Percentiles rank a stretch among this genome's conserved stretches.
phyloP scores from a whole-genome alignment of 1,139 yeast species.

The Taphrina flavorubra region DNA sequence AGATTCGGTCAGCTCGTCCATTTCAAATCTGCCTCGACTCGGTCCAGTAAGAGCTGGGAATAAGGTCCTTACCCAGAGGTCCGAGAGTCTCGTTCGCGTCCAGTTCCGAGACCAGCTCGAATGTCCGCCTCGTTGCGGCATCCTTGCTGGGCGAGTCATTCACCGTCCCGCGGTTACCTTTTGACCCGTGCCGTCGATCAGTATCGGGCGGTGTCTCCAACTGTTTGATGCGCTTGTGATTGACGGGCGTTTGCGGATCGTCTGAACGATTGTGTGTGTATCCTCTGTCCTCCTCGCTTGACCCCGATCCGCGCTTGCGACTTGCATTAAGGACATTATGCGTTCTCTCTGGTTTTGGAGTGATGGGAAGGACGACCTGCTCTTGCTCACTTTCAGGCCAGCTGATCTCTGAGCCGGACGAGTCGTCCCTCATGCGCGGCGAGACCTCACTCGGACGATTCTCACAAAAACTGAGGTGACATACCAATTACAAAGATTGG shows the following conservation, averaged over 20 bases:
- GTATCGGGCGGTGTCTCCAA: conserved; percentile 21
- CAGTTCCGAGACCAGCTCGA: conserved; percentile 16
- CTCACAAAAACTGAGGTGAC: too few species aligned
- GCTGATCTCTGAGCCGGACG: conserved; percentile 24
- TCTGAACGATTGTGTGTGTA: neutral
- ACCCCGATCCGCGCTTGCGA: conserved; percentile 1
- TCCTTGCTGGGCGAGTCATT: conserved; percentile 9
- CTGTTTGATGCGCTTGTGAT: conserved; percentile 8
- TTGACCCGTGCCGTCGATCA: conserved; percentile 2
- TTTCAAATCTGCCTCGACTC: too few species aligned
- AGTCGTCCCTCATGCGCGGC: conserved; percentile 10
- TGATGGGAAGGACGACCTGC: conserved; percentile 13
- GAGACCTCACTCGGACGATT: neutral
- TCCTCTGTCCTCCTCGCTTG: neutral
- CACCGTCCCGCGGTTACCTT: neutral
- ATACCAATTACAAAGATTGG: too few species aligned
- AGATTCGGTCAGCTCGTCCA: too few species aligned
- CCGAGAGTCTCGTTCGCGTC: conserved; percentile 4
- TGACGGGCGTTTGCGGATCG: conserved; percentile 18
- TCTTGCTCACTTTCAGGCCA: conserved; percentile 28
- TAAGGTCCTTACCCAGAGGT: neutral
- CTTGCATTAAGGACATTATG: neutral
- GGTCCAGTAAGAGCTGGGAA: too few species aligned
- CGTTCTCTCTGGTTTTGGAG: conserved; percentile 16
- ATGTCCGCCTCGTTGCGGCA: neutral